These are phyloP conservation scores for Gentiana straminea DNA, from an alignment of 257 asterid species.

Conservation along the genomic window DNA sequence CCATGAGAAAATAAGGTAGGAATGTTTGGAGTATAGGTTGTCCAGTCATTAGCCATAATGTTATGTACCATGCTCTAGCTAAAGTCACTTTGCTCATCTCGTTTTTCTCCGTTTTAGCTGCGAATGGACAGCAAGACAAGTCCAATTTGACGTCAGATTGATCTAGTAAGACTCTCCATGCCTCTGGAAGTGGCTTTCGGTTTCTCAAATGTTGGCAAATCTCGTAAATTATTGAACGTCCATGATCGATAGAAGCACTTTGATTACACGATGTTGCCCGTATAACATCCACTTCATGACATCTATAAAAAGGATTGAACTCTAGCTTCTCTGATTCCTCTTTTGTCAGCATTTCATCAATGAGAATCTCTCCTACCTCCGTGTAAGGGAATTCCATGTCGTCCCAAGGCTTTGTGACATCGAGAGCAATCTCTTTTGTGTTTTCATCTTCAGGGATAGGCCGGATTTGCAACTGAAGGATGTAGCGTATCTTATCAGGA, in stretches of 20 bases:
- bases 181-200: slow-evolving; percentile 45
- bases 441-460: slow-evolving; percentile 37
- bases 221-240: slow-evolving; percentile 44
- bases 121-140: slow-evolving; percentile 50
- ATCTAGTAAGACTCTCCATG: slow-evolving; percentile 42
- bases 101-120: slow-evolving; percentile 13
- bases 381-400: slow-evolving; percentile 36
- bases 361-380: slow-evolving; percentile 36
- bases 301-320: slow-evolving; percentile 45
- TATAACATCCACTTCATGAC: slow-evolving; percentile 43
- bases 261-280: slow-evolving; percentile 47
- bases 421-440: slow-evolving; percentile 35
- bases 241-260: slow-evolving; percentile 60
- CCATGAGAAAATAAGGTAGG: slow-evolving; percentile 47
- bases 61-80: slow-evolving; percentile 45
- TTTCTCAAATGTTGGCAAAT: slow-evolving; percentile 54
- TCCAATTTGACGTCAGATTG: slow-evolving; percentile 42
- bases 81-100: slow-evolving; percentile 27
- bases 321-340: slow-evolving; percentile 45
- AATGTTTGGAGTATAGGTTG: slow-evolving; percentile 51
- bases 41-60: slow-evolving; percentile 35
- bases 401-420: slow-evolving; percentile 53
- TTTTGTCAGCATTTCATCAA: slow-evolving; percentile 28
- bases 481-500: slow-evolving; percentile 27
- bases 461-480: slow-evolving; percentile 42